Percentiles rank a stretch among this genome's conserved stretches.
Conservation (phyloP, 1,284 basidiomycete species). For the Ganoderma leucocontextum region DNA sequence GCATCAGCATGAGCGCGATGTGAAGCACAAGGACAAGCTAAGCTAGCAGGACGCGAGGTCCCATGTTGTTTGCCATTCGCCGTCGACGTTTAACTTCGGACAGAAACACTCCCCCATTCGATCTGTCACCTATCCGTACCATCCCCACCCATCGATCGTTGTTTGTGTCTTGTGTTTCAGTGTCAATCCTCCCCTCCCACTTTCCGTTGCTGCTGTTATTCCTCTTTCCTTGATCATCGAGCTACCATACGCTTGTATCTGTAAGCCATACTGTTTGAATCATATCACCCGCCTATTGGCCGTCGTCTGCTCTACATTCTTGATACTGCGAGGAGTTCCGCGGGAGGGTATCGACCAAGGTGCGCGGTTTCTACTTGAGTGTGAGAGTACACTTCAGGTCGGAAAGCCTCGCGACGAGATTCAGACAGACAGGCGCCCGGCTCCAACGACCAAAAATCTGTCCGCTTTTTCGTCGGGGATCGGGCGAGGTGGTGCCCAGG, state of each 20-base stretch:
- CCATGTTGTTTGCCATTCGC: background rate
- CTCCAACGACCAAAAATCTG: too few relatives aligned
- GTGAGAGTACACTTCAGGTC: background rate
- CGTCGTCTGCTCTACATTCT: background rate
- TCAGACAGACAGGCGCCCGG: too few relatives aligned
- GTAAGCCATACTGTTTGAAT: constrained; percentile 42
- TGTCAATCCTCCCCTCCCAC: constrained; percentile 13
- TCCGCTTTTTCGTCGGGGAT: too few relatives aligned
- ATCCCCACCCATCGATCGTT: constrained; percentile 6
- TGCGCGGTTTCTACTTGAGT: background rate
- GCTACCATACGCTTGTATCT: constrained; percentile 49
- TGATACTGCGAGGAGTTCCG: background rate
- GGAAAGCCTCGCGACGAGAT: too few relatives aligned
- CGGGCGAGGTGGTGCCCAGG: too few relatives aligned
- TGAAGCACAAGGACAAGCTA: constrained; percentile 28
- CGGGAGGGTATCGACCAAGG: background rate
- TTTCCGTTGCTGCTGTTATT: constrained; percentile 25
- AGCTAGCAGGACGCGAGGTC: constrained; percentile 4
- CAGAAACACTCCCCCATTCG: constrained; percentile 23
- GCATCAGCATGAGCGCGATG: constrained; percentile 48
- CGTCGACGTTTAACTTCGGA: constrained; percentile 22
- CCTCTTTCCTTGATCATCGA: constrained; percentile 32
- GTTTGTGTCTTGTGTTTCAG: constrained; percentile 23
- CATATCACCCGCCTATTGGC: constrained; percentile 34
- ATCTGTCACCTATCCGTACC: constrained; percentile 13